These are phyloP conservation scores for Colletotrichum tamarilloi DNA, from an alignment of 2,329 filamentous ascomycete genomes.

Conservation along the genomic window DNA sequence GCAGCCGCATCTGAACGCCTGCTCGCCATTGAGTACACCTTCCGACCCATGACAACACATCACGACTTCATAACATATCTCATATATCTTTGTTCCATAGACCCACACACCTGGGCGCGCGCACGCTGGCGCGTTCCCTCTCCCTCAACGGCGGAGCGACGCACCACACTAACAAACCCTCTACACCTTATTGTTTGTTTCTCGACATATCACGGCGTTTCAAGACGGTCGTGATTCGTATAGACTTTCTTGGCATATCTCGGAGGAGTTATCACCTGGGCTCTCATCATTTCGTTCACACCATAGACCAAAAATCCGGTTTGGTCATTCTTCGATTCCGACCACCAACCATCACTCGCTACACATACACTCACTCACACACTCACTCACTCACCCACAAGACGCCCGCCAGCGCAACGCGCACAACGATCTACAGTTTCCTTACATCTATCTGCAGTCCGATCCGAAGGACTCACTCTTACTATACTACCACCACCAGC, in stretches of 20 bases:
- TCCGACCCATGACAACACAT: background rate
- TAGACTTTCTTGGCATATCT: conserved; percentile 25
- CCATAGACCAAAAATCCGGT: conserved; percentile 18
- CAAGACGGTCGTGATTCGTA: conserved; percentile 11
- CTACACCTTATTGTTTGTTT: background rate
- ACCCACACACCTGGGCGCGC: background rate
- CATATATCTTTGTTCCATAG: background rate
- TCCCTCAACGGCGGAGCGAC: background rate
- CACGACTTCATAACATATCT: background rate
- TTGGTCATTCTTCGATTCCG: background rate
- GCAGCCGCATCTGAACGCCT: conserved; percentile 45
- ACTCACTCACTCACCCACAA: too few relatives aligned
- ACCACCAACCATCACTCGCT: conserved; percentile 6
- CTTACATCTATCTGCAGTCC: background rate
- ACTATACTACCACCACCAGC: conserved; percentile 16
- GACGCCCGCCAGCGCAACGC: background rate
- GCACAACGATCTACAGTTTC: conserved; percentile 5
- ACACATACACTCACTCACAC: background rate
- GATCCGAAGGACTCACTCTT: background rate
- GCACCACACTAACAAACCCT: conserved; percentile 8
- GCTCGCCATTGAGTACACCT: background rate
- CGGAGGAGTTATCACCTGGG: conserved; percentile 12
- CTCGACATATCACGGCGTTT: conserved; percentile 15
- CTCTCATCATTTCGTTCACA: background rate
- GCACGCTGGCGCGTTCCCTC: background rate